phyloP scores from a whole-genome alignment of 345 rosid species.

The Eutrema heterophyllum region DNA sequence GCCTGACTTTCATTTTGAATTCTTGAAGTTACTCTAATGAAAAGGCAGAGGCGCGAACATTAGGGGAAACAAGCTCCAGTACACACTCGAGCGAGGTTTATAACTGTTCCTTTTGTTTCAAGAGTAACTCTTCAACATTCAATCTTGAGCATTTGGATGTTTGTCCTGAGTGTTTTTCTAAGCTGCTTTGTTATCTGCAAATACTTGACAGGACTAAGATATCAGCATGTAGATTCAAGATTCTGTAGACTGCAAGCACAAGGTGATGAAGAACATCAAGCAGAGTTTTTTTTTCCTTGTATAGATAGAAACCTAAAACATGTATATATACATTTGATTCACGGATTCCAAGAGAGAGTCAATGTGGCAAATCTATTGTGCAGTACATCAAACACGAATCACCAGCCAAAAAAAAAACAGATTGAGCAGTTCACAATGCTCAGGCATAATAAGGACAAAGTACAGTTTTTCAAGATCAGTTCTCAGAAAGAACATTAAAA shows the following conservation, averaged over 20 bases:
- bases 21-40: slow-evolving; percentile 69
- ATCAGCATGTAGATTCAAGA: slow-evolving; percentile 1
- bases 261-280: slow-evolving; percentile 12
- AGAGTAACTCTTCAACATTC: not conserved
- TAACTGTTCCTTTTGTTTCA: not conserved
- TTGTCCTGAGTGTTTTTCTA: not conserved
- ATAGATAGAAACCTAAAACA: not conserved
- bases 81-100: slow-evolving; percentile 47
- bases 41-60: slow-evolving; percentile 55
- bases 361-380: slow-evolving; percentile 9
- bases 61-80: slow-evolving; percentile 36
- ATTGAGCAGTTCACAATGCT: not conserved
- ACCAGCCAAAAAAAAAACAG: not conserved
- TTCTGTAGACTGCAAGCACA: not conserved
- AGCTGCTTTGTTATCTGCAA: slow-evolving; percentile 1
- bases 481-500: not conserved
- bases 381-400: slow-evolving; percentile 16
- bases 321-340: slow-evolving; percentile 14
- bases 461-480: not conserved
- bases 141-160: not conserved
- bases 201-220: slow-evolving; percentile 19
- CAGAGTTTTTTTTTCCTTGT: not conserved
- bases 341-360: slow-evolving; percentile 25
- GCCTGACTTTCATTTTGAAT: not conserved
- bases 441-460: not conserved